phyloP scores from a whole-genome alignment of 768 basidiomycete species.

The Hemileccinum rubropunctum region DNA sequence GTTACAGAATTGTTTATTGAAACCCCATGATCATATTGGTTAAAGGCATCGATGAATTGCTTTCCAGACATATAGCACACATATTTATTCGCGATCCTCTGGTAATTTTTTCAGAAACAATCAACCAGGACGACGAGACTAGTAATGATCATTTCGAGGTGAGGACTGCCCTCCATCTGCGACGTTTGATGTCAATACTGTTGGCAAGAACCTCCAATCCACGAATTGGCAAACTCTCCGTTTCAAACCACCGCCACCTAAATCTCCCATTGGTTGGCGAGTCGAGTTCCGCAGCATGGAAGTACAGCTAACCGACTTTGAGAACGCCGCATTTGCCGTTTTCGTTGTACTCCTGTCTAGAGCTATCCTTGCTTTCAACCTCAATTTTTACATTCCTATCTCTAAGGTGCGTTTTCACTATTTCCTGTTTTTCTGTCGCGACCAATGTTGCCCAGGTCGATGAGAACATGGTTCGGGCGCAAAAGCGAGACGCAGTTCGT shows the following conservation, averaged over 20 bases:
- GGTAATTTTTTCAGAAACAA: conserved; percentile 90
- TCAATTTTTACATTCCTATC: conserved; percentile 96
- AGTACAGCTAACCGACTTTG: conserved; percentile 97
- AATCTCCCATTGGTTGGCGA: conserved; percentile 93
- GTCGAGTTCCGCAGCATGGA: conserved; percentile 99
- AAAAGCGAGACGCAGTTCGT: conserved; percentile 73
- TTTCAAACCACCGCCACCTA: conserved; percentile 96
- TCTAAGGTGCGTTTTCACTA: conserved; percentile 63
- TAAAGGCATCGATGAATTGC: conserved; percentile 77
- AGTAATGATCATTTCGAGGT: conserved; percentile 98
- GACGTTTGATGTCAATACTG: not conserved
- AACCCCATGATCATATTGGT: not conserved
- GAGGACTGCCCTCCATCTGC: not conserved
- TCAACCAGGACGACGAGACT: conserved; percentile 83
- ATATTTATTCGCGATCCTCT: conserved; percentile 97
- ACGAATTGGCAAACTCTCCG: conserved; percentile 99
- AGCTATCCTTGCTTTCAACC: conserved; percentile 85
- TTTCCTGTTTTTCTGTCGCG: not conserved
- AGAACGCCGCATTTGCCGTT: conserved; percentile 95
- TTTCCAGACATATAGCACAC: conserved; percentile 92
- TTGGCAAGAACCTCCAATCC: conserved; percentile 87
- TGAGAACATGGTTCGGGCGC: conserved; percentile 92
- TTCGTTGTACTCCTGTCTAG: conserved; percentile 94
- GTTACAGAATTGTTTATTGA: not conserved
- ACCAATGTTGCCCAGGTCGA: conserved; percentile 65